Percentiles rank a stretch among this genome's conserved stretches.
phyloP scores from a whole-genome alignment of 345 rosid genomes.

The Eucalyptus globulus region DNA sequence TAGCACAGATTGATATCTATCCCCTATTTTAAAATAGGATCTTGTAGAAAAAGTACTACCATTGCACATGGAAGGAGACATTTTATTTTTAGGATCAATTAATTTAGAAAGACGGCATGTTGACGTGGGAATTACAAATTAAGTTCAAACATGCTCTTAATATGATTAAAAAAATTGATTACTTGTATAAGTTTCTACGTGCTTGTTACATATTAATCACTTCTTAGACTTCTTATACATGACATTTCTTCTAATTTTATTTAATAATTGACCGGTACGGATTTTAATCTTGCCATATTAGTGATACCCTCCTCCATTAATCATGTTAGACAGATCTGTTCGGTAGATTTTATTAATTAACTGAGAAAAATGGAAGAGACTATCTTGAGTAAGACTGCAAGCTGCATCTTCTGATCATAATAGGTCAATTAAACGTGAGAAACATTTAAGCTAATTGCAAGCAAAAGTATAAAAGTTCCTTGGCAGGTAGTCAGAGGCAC shows the following conservation, averaged over 20 bases:
- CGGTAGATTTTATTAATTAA: not conserved
- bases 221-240: not conserved
- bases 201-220: not conserved
- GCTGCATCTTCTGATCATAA: not conserved
- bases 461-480: not conserved
- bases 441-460: fast-evolving
- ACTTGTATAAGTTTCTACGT: not conserved
- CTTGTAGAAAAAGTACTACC: not conserved
- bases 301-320: not conserved
- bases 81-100: fast-evolving
- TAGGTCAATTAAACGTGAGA: not conserved
- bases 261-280: not conserved
- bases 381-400: not conserved
- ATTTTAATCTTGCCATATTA: not conserved
- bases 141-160: not conserved
- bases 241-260: not conserved
- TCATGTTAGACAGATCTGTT: not conserved
- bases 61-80: not conserved
- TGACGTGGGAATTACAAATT: not conserved
- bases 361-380: not conserved
- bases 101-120: not conserved
- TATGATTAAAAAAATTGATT: not conserved
- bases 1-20: not conserved
- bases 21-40: not conserved
- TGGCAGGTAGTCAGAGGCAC: not conserved